These are phyloP conservation scores for Cladophialophora yegresii DNA, from an alignment of 2,329 filamentous ascomycete species.

Conservation along the genomic window DNA sequence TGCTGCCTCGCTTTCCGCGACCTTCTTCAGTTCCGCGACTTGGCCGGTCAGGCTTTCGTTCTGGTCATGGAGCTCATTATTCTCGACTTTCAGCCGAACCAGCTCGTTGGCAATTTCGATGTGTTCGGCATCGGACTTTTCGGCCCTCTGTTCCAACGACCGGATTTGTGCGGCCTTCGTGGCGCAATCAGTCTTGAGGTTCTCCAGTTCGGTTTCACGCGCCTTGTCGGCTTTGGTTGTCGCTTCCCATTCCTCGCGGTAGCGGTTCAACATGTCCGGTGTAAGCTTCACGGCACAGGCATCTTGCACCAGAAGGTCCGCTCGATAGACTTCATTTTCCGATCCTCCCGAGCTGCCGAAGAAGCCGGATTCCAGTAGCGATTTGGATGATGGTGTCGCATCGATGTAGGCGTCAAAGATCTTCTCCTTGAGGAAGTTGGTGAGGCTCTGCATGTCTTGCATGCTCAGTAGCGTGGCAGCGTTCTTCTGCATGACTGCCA, in stretches of 20 bases:
- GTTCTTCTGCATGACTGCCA: slow-evolving; percentile 97
- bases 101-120: slow-evolving; percentile 87
- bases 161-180: slow-evolving; percentile 75
- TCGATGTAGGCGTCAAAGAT: slow-evolving; percentile 98
- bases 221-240: slow-evolving; percentile 80
- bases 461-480: slow-evolving; percentile 73
- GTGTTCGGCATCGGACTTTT: slow-evolving; percentile 87
- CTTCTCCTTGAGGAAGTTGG: slow-evolving; percentile 87
- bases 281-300: slow-evolving; percentile 86
- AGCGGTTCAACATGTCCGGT: slow-evolving; percentile 75
- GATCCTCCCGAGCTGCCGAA: slow-evolving; percentile 87
- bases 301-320: slow-evolving; percentile 89
- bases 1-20: slow-evolving; percentile 85
- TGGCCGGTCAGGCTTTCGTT: slow-evolving; percentile 86
- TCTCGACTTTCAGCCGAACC: slow-evolving; percentile 89
- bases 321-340: slow-evolving; percentile 94
- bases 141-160: slow-evolving; percentile 80
- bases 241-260: slow-evolving; percentile 89
- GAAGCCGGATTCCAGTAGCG: slow-evolving; percentile 93
- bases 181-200: slow-evolving; percentile 66
- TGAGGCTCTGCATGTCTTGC: slow-evolving; percentile 87
- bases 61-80: slow-evolving; percentile 82
- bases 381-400: slow-evolving; percentile 85
- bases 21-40: slow-evolving; percentile 77
- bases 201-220: slow-evolving; percentile 76